A percentile compares a stretch with the other conserved stretches of the same genome.
Evolutionary conservation across 805 yeast genomes (phyloP).

Genomic region (Candida ovalis): DNA sequence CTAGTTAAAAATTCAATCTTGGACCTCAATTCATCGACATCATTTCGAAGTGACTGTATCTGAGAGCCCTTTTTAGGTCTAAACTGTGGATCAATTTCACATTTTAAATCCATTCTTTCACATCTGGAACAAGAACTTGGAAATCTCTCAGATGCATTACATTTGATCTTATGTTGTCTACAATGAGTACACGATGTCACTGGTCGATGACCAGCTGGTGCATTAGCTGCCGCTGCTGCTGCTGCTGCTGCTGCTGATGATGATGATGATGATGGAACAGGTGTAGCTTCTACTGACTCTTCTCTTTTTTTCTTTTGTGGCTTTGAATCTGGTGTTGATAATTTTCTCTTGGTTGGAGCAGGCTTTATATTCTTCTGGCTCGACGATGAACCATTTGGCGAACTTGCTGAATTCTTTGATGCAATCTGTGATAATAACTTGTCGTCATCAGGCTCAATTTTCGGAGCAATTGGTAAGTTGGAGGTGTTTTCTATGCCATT

Average conservation of each 20-base stretch:
- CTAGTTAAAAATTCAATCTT: conserved; percentile 64
- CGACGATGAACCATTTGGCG: background rate
- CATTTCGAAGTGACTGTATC: conserved; percentile 77
- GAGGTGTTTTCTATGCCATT: background rate
- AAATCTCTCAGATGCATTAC: conserved; percentile 81
- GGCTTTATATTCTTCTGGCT: background rate
- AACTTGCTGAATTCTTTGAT: background rate
- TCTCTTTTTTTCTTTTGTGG: background rate
- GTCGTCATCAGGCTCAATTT: conserved; percentile 1
- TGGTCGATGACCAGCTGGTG: conserved; percentile 65
- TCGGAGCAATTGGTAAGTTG: conserved; percentile 1
- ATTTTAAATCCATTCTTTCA: conserved; percentile 69
- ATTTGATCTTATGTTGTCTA: conserved; percentile 89
- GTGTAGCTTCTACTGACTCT: background rate
- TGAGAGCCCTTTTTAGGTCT: conserved; percentile 91
- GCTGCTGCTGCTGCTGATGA: background rate
- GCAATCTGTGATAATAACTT: background rate
- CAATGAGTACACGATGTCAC: conserved; percentile 93
- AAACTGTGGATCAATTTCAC: conserved; percentile 89
- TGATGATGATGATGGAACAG: background rate
- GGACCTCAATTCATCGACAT: conserved; percentile 73
- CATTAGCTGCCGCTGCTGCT: conserved; percentile 12
- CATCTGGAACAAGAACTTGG: conserved; percentile 85
- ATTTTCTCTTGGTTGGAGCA: conserved; percentile 1
- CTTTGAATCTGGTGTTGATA: background rate